A percentile compares a stretch with the other conserved stretches of the same genome.
Evolutionary conservation across 306 rosid genomes (phyloP).

Genomic region (Pachyrhizus erosus): DNA sequence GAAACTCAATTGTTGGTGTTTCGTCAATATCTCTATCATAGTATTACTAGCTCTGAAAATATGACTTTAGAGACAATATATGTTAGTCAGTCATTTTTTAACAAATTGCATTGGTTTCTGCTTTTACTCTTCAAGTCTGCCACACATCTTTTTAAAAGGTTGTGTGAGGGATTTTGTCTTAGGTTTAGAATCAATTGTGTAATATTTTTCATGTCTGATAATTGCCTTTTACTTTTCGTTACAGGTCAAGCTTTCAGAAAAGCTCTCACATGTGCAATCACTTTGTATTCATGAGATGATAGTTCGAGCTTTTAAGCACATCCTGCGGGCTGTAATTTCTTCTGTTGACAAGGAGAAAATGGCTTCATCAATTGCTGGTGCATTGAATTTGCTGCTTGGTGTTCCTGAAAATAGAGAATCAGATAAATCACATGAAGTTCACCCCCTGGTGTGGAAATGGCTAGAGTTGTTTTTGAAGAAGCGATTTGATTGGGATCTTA

Average conservation of each 20-base stretch:
- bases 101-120: slow-evolving; percentile 19
- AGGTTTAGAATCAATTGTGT: slow-evolving; percentile 22
- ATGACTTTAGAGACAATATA: slow-evolving; percentile 22
- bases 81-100: slow-evolving; percentile 4
- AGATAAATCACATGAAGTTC: slow-evolving; percentile 60
- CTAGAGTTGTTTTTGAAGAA: slow-evolving; percentile 77
- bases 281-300: slow-evolving; percentile 98
- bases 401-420: slow-evolving; percentile 65
- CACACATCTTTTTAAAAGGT: slow-evolving; percentile 37
- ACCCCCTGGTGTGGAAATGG: slow-evolving; percentile 89
- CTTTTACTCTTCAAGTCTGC: slow-evolving; percentile 18
- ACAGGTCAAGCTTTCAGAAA: slow-evolving; percentile 96
- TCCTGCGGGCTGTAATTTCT: slow-evolving; percentile 89
- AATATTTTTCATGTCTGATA: slow-evolving; percentile 35
- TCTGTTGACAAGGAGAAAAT: slow-evolving; percentile 67
- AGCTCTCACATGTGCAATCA: slow-evolving; percentile 93
- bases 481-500: slow-evolving; percentile 87
- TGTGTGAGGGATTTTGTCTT: slow-evolving; percentile 19
- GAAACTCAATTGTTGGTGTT: slow-evolving; percentile 21
- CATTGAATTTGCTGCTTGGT: slow-evolving; percentile 87
- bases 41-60: slow-evolving; percentile 8
- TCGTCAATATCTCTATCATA: slow-evolving; percentile 4
- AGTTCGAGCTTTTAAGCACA: slow-evolving; percentile 96
- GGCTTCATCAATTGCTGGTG: slow-evolving; percentile 83
- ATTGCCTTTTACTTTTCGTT: slow-evolving; percentile 45